These are phyloP conservation scores for Aspergillus calidoustus DNA, from an alignment of 2,329 filamentous ascomycete species.

Conservation along the genomic window DNA sequence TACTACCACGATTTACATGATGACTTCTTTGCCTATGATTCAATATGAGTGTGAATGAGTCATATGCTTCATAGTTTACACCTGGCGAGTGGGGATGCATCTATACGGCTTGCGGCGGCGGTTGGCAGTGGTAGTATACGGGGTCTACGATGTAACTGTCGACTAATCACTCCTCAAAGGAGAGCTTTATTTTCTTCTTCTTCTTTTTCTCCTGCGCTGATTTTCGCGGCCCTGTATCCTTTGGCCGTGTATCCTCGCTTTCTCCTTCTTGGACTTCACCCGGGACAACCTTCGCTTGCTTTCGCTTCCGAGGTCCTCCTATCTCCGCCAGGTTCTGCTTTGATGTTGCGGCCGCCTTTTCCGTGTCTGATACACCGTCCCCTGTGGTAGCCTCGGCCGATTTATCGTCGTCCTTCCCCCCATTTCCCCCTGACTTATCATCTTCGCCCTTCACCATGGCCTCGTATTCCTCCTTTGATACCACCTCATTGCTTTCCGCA, in stretches of 20 bases:
- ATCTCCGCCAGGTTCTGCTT: slow-evolving; percentile 48
- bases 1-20: neutral
- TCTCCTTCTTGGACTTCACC: slow-evolving; percentile 34
- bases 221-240: slow-evolving; percentile 35
- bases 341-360: slow-evolving; percentile 19
- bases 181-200: slow-evolving; percentile 53
- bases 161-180: slow-evolving; percentile 44
- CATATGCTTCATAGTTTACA: slow-evolving; percentile 3
- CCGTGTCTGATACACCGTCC: slow-evolving; percentile 20
- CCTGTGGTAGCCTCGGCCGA: slow-evolving; percentile 14
- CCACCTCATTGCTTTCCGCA: slow-evolving; percentile 49
- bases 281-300: slow-evolving; percentile 47
- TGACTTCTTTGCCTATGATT: slow-evolving; percentile 1
- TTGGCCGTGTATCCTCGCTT: slow-evolving; percentile 28
- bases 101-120: neutral
- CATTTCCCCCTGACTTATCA: slow-evolving; percentile 16
- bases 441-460: slow-evolving; percentile 38
- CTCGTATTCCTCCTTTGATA: slow-evolving; percentile 50
- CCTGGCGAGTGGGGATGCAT: neutral
- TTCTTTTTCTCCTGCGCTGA: slow-evolving; percentile 48
- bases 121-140: neutral
- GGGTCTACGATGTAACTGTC: neutral
- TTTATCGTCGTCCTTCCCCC: slow-evolving; percentile 15
- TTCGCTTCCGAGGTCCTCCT: slow-evolving; percentile 47
- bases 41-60: slow-evolving; percentile 15